A percentile compares a stretch with the other conserved stretches of the same genome.
Conservation (phyloP, 1,139 yeast genomes). For the Scheffersomyces lignicola region DNA sequence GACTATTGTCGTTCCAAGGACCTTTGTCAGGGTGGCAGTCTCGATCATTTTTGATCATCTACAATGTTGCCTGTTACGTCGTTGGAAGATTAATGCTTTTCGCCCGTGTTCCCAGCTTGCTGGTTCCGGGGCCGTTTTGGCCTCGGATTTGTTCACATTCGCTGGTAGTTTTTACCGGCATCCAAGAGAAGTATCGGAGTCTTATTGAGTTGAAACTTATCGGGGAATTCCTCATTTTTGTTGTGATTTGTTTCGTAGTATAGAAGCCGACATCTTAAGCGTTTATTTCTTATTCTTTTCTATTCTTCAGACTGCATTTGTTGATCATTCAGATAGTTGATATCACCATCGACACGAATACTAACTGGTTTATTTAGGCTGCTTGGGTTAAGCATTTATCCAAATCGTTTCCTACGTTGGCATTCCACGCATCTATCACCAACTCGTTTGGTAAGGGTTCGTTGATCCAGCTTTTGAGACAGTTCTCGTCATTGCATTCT, state of each 20-base stretch:
- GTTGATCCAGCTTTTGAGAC: constrained; percentile 87
- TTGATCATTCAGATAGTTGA: too few species aligned
- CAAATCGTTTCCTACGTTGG: constrained; percentile 89
- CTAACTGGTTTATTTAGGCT: constrained; percentile 67
- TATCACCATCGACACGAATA: too few species aligned
- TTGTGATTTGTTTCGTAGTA: constrained; percentile 62
- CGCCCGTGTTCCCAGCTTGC: constrained; percentile 34
- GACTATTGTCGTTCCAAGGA: constrained; percentile 43
- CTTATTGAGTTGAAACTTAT: constrained; percentile 68
- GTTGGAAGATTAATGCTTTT: constrained; percentile 16
- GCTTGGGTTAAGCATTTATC: constrained; percentile 98
- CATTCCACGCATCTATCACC: constrained; percentile 97
- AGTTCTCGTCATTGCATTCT: constrained; percentile 84
- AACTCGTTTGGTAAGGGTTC: constrained; percentile 98
- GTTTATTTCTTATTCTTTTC: constrained; percentile 4
- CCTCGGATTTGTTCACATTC: constrained; percentile 41
- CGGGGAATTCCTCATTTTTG: constrained; percentile 16
- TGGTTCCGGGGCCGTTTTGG: constrained; percentile 45
- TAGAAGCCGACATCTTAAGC: constrained; percentile 58
- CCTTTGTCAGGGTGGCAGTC: constrained; percentile 71
- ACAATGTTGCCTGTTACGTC: constrained; percentile 19
- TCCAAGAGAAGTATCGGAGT: constrained; percentile 40
- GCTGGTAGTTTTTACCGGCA: constrained; percentile 46
- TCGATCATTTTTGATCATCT: constrained; percentile 25
- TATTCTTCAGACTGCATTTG: too few species aligned